These are phyloP conservation scores for Emergomyces orientalis DNA, from an alignment of 2,329 filamentous ascomycete genomes.

Conservation along the genomic window DNA sequence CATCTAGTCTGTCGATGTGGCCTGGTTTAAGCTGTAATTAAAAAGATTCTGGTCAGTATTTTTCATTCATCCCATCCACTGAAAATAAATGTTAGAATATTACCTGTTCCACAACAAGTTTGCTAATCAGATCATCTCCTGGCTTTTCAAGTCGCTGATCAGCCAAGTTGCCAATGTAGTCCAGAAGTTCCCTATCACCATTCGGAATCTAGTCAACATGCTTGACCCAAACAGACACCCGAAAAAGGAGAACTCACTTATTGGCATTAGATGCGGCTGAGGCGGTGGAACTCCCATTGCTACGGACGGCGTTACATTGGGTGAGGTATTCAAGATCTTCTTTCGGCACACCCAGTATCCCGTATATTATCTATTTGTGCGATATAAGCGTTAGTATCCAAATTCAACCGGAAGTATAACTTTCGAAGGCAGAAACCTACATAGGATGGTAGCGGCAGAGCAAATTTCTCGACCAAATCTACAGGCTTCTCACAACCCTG, in stretches of 20 bases:
- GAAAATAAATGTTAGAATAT: not conserved
- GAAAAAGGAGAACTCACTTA: slow-evolving; percentile 22
- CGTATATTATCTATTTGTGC: slow-evolving; percentile 39
- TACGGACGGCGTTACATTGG: slow-evolving; percentile 39
- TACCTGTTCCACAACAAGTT: slow-evolving; percentile 23
- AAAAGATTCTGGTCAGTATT: not conserved
- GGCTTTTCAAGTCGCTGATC: slow-evolving; percentile 34
- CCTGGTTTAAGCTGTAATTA: slow-evolving; percentile 21
- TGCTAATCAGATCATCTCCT: slow-evolving; percentile 41
- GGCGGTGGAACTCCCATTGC: slow-evolving; percentile 41
- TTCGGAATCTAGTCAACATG: not conserved
- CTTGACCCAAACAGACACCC: not conserved
- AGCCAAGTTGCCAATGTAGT: slow-evolving; percentile 39
- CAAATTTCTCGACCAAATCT: slow-evolving; percentile 41
- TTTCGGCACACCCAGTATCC: slow-evolving; percentile 42
- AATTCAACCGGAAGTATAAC: not conserved
- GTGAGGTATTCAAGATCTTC: slow-evolving; percentile 41
- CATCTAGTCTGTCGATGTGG: slow-evolving; percentile 23
- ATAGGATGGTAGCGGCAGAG: slow-evolving; percentile 42
- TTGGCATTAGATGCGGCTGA: slow-evolving; percentile 40
- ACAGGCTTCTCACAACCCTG: slow-evolving; percentile 33
- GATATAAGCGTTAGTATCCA: not conserved
- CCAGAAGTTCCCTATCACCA: slow-evolving; percentile 32
- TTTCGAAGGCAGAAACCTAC: slow-evolving; percentile 21
- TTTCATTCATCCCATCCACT: not conserved